Base-by-base conservation (phyloP, 768 basidiomycete species). In the Suillus alpinus region DNA sequence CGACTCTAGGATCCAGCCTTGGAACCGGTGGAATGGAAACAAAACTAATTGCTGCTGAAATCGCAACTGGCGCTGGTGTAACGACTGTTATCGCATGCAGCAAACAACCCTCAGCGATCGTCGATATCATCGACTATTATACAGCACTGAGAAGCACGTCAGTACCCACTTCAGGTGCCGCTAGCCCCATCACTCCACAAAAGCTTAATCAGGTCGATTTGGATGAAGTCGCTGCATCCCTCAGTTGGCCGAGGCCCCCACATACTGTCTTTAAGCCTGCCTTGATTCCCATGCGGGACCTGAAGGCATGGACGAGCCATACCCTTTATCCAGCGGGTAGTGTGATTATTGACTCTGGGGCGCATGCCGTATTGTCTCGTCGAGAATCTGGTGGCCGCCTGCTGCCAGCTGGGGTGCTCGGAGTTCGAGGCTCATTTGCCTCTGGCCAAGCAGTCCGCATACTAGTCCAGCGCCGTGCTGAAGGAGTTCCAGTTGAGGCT, bases 11-110 rank as follows among this genome's bases (percentile, higher is more conserved):
- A 0, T 95, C 94, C 1, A 92, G 85, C 65, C 82, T 99, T 12
- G 97, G 97, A 0, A 98, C 97, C 1, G 97, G 97, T 0, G 97
- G 97, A 4, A 98, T 98, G 97, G 95, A 97, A 75, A 99, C 97
- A 3, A 99, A 98, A 70, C 85, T 98, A 66, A 97, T 98, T 65
- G 97, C 97, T 1, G 96, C 97, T 0, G 97, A 99, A 69, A 94
- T 99, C 34, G 95, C 96, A 5, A 96, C 92, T 0, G 95, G 88
- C 0, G 96, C 95, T 0, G 97, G 97, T 7, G 94, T 96, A 36
- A 87, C 92, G 5, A 97, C 96, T 0, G 81, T 98, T 47, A 92
- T 99, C 68, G 87, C 89, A 51, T 90, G 92, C 23, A 95, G 93
- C 75, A 90, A 87, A 66, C 78, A 82, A 29, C 92, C 94, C 0